Conservation (phyloP, 305 asterid species). For the Ajuga reptans region DNA sequence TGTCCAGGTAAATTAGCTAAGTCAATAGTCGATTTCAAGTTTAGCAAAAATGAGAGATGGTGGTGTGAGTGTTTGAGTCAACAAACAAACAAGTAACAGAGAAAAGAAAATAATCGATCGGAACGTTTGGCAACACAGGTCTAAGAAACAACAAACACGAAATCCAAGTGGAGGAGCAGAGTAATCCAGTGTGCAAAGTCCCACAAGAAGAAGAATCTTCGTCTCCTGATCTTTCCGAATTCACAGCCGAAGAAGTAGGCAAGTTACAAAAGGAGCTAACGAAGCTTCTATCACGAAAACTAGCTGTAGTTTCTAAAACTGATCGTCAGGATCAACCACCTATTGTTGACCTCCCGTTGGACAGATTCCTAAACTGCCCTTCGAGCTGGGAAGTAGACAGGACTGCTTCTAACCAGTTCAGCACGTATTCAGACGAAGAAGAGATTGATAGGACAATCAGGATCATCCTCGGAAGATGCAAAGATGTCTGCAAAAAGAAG, state of each 20-base stretch:
- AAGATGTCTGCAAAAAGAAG: conserved; percentile 63
- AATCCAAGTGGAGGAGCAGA: conserved; percentile 15
- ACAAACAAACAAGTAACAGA: no score
- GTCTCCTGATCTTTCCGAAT: conserved; percentile 65
- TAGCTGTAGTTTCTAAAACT: conserved; percentile 19
- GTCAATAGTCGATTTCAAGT: no score
- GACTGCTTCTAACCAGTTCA: conserved; percentile 36
- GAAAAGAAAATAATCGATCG: no score
- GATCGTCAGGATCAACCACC: conserved; percentile 20
- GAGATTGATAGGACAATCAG: conserved; percentile 79
- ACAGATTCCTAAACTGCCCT: conserved; percentile 85
- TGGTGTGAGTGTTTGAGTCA: no score
- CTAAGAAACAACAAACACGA: conserved; percentile 23
- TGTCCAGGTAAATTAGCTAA: no score
- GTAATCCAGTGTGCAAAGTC: conserved; percentile 17
- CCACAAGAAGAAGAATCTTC: conserved; percentile 36
- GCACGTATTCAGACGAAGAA: conserved; percentile 49
- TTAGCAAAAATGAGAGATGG: no score
- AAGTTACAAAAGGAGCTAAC: conserved; percentile 56
- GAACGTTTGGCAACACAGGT: conserved; percentile 65
- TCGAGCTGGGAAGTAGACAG: conserved; percentile 81
- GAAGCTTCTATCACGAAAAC: conserved; percentile 49
- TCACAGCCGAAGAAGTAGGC: conserved; percentile 69
- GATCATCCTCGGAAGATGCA: conserved; percentile 75
- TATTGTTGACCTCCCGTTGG: conserved; percentile 54